Evolutionary conservation across 257 asterid species (phyloP), one percentile per base, ranked within the genome.

Genomic region (Dorcoceras hygrometricum): DNA sequence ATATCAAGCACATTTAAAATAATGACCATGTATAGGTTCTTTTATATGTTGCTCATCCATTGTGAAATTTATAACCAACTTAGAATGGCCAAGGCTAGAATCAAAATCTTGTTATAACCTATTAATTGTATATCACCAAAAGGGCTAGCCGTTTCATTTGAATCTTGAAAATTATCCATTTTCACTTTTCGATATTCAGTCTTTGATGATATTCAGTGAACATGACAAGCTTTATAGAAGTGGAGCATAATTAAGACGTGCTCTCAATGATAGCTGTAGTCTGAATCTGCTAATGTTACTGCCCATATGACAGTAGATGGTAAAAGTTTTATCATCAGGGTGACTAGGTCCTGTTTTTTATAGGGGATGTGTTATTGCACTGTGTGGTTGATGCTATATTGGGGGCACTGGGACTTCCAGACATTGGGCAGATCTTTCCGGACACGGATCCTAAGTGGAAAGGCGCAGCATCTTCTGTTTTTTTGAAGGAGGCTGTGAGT

Each of bases 361-460:
- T 71, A 93, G 97, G 97, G 23, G 98, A 93, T 76, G 99, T 93
- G 70, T 79, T 93, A 86, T 92, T 93, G 19, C 99, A 93, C 73
- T 93, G 99, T 78, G 96, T 90, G 60, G 99, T 93, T 66, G 97
- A 93, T 79, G 97, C 97, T 12, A 90, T 93, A 65, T 77, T 93
- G 80, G 99, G 97, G 57, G 99, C 97, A 24, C 69, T 93, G 51
- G 99, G 97, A 58, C 93, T 93, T 63, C 97, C 95, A 6, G 98
- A 93, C 79, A 93, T 89, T 12, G 98, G 98, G 43, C 96, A 89
- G 77, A 88, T 90, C 39, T 93, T 93, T 71, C 96, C 99, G 0
- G 99, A 93, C 79, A 83, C 89, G 0, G 97, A 93, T 76, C 99
- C 99, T 55, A 93, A 90, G 69, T 93, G 99, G 98, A 89, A 90